Conservation (phyloP, 345 rosid genomes). For the Chamaenerion angustifolium region DNA sequence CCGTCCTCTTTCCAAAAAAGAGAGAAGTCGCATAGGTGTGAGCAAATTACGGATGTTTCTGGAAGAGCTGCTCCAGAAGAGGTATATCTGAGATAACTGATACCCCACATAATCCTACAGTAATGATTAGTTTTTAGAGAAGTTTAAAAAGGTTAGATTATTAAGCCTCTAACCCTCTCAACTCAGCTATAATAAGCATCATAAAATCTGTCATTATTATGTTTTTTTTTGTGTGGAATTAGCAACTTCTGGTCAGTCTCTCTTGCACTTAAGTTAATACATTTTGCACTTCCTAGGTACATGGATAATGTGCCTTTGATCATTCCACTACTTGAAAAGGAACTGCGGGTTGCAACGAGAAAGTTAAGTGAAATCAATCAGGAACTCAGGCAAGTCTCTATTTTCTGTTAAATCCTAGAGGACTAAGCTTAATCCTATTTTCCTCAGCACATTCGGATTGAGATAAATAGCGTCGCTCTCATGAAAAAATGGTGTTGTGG, state of each 20-base stretch:
- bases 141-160: no score
- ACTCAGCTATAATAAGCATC: no score
- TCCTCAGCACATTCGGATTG: no score
- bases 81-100: slow-evolving; percentile 20
- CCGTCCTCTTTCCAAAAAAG: slow-evolving; percentile 59
- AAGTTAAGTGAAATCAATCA: slow-evolving; percentile 61
- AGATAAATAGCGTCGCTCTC: no score
- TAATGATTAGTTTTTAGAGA: no score
- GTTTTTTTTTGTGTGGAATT: no score
- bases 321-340: slow-evolving; percentile 87
- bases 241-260: no score
- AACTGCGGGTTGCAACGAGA: slow-evolving; percentile 45
- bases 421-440: no score
- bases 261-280: slow-evolving; percentile 5
- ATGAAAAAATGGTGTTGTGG: no score
- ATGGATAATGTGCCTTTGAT: slow-evolving; percentile 79
- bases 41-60: slow-evolving; percentile 77
- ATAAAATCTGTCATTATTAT: no score
- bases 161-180: no score
- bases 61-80: slow-evolving; percentile 76
- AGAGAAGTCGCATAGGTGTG: slow-evolving; percentile 71
- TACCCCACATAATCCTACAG: no score
- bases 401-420: neutral
- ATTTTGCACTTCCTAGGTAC: slow-evolving; percentile 35
- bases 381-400: slow-evolving; percentile 63